These are phyloP conservation scores for Globisporangium radiosum DNA, from an alignment of 352 stramenopile genomes.

Conservation along the genomic window DNA sequence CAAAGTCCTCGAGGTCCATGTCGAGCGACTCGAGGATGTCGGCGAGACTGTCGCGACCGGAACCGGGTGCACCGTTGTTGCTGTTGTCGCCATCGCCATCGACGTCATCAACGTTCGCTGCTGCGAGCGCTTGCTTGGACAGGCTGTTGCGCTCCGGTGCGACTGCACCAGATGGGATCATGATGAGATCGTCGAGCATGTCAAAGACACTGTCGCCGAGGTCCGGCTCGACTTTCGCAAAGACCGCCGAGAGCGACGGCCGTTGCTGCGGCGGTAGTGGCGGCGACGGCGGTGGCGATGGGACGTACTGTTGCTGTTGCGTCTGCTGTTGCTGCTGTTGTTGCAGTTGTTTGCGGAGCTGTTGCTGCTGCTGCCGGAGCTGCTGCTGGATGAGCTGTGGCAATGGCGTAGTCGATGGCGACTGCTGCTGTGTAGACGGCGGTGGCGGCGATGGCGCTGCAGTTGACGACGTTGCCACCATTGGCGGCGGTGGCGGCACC, in stretches of 20 bases:
- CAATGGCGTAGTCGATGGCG: neutral
- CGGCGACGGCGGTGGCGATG: conserved; percentile 11
- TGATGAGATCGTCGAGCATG: conserved; percentile 85
- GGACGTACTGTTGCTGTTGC: neutral
- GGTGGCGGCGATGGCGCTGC: neutral
- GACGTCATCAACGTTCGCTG: conserved; percentile 23
- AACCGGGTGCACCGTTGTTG: conserved; percentile 15
- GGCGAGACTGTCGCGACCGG: conserved; percentile 57
- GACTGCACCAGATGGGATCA: conserved; percentile 55
- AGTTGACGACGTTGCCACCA: too few relatives aligned
- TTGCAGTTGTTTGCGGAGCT: conserved; percentile 1
- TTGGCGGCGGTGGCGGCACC: neutral
- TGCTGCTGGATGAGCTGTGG: conserved; percentile 5
- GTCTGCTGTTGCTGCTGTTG: neutral
- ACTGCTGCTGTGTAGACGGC: neutral
- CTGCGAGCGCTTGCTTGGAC: conserved; percentile 37
- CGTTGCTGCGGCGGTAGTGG: conserved; percentile 21
- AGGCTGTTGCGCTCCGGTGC: conserved; percentile 53
- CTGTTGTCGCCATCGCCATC: neutral
- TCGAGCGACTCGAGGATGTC: conserved; percentile 83
- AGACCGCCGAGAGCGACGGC: conserved; percentile 49
- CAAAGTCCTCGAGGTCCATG: conserved; percentile 79
- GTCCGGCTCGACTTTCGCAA: conserved; percentile 71
- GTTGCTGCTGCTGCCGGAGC: conserved; percentile 10
- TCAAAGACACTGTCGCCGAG: conserved; percentile 83